Evolutionary conservation across 1,139 yeast genomes (phyloP), one percentile per base, ranked within the genome.

Genomic region (Hanseniaspora uvarum): DNA sequence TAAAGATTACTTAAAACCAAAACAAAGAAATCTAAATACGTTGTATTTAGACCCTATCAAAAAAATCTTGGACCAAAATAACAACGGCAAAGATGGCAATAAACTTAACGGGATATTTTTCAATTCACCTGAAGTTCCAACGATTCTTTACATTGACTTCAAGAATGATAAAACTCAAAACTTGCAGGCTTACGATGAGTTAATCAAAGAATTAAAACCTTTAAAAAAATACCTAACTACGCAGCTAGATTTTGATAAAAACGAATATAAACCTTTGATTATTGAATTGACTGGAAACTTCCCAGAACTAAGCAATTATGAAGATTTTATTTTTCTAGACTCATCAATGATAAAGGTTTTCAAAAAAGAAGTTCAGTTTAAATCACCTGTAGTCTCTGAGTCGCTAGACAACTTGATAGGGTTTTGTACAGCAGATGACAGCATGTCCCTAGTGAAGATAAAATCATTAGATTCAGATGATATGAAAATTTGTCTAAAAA

Each of bases 41-140:
- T 63, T 83, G 57, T 84, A 84, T 60, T 68, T 83, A 56, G 72
- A 75, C 52, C 83, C 82, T 3, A 59, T 84, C 14, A 69, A 63
- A 56, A 64, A 69, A 6, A 68, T 82, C 57, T 65, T 84, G 46
- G 71, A 73, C 38, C 70, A 71, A 52, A 72, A 78, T 37, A 66
- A 63, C 26, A 52, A 38, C 5, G 28, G 16, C 12, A 38, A 34
- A 21, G 11, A 36, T 7, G 57, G n/a, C n/a, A n/a, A 53, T n/a
- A 58, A 58, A 31, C 19, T 40, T 14, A 58, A 63, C 36, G 80
- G 79, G 18, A 70, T 77, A 2, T 77, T 73, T 58, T 73, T 69
- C 55, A 69, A 75, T 12, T 66, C 71, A 38, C 68, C 75, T 1
- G 62, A 63, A 37, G 64, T 65, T 19, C 72, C 80, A 3, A 62